phyloP scores from a whole-genome alignment of 176 grass and related monocot species.

The Puya raimondii region DNA sequence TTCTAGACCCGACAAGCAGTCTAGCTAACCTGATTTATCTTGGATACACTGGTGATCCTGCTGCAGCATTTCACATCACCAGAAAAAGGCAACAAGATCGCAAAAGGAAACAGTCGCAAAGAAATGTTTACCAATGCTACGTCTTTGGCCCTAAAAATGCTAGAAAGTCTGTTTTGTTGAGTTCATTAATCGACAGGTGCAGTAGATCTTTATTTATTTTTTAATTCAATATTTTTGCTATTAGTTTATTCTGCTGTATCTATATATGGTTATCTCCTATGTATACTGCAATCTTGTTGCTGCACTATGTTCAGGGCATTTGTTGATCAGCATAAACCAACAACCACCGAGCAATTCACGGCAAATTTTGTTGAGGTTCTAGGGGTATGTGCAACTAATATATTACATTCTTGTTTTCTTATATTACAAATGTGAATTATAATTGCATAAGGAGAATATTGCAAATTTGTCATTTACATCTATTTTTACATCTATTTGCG shows the following conservation, averaged over 20 bases:
- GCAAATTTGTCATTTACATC: not conserved
- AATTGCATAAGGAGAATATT: too few relatives aligned
- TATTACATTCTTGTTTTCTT: too few relatives aligned
- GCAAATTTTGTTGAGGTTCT: conserved; percentile 70
- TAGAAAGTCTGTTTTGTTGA: conserved; percentile 76
- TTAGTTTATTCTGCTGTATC: conserved; percentile 1
- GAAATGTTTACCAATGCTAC: conserved; percentile 78
- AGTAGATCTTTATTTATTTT: not conserved
- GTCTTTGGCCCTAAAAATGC: conserved; percentile 85
- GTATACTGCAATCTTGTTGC: not conserved
- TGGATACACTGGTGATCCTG: conserved; percentile 61
- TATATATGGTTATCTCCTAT: too few relatives aligned
- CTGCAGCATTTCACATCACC: conserved; percentile 69
- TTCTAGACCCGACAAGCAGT: conserved; percentile 76
- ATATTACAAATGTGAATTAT: too few relatives aligned
- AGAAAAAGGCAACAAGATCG: conserved; percentile 89
- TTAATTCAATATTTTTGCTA: not conserved
- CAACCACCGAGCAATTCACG: conserved; percentile 48
- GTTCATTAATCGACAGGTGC: conserved; percentile 80
- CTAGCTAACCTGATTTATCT: conserved; percentile 84
- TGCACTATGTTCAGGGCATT: conserved; percentile 44
- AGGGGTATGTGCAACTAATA: too few relatives aligned
- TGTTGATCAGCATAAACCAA: conserved; percentile 57
- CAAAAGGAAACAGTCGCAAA: conserved; percentile 73
- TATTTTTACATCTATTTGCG: not conserved